Evolutionary conservation across 2,329 filamentous ascomycete genomes (phyloP).

Genomic region (Hypomyces perniciosus): DNA sequence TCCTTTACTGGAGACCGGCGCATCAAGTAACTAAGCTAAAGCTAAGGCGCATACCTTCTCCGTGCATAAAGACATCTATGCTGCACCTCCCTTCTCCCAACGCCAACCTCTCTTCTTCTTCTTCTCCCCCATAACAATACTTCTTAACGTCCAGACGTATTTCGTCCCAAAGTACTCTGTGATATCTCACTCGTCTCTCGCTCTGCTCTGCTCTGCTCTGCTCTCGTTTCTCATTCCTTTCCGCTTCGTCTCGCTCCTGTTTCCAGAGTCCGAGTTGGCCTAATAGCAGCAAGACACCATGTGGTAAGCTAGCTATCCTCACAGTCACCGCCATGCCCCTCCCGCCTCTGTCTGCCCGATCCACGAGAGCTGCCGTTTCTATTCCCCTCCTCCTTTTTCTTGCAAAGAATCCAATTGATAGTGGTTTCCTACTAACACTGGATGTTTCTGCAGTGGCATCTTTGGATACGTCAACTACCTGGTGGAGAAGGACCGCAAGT

Average conservation of each 20-base stretch:
- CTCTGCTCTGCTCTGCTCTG: slow-evolving; percentile 1
- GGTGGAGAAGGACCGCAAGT: slow-evolving; percentile 97
- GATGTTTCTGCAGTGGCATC: slow-evolving; percentile 61
- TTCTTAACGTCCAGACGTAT: slow-evolving; percentile 4
- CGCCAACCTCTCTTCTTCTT: neutral
- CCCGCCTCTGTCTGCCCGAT: neutral
- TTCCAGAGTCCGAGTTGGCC: neutral
- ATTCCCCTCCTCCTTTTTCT: neutral
- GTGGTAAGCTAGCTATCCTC: slow-evolving; percentile 18
- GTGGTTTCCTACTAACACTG: slow-evolving; percentile 21
- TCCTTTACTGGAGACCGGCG: slow-evolving; percentile 4
- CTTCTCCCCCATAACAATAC: slow-evolving; percentile 4
- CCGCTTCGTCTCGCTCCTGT: slow-evolving; percentile 2
- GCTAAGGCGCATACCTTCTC: neutral
- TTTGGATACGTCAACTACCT: slow-evolving; percentile 99
- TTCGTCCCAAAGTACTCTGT: slow-evolving; percentile 3
- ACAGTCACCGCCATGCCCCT: slow-evolving; percentile 15
- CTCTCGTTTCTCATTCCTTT: neutral
- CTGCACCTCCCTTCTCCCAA: slow-evolving; percentile 15
- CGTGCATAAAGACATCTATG: slow-evolving; percentile 10
- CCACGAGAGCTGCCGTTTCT: neutral
- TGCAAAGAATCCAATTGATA: slow-evolving; percentile 1
- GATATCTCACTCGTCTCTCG: neutral
- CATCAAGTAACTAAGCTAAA: neutral
- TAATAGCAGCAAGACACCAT: slow-evolving; percentile 14